Evolutionary conservation across 768 basidiomycete species (phyloP), one percentile per base, ranked within the genome.

Genomic region (Podaxis pistillaris): DNA sequence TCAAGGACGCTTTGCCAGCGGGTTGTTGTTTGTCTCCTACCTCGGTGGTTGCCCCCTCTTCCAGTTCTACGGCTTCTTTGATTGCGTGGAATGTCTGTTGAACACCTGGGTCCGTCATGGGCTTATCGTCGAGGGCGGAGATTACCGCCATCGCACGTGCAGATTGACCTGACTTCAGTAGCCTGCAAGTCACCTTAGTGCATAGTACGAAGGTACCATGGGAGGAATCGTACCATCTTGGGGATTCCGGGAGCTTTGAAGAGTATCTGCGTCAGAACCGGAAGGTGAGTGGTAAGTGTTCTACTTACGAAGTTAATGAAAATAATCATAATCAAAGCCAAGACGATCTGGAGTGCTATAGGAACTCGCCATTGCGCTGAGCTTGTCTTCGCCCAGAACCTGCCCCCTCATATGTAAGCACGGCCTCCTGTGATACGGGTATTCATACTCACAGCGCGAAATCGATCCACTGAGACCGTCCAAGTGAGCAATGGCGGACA

Each of bases 281-380:
- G 19, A 22, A 51, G 30, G 44, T 36, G 38, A 8, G n/a, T 8
- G 13, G 56, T 15, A n/a, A 24, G n/a, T n/a, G 6, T 44, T 22
- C 12, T 57, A 78, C 84, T 63, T 67, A 83, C 84, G 67, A 81
- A 83, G 54, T 73, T 71, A 15, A 84, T 79, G 13, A 78, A 77
- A 62, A 74, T 66, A 50, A 85, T 74, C 81, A 86, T 83, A 41
- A 84, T 70, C 8, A 87, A 57, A 0, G 86, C 83, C 24, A 87
- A 77, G 24, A 83, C 36, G 47, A 85, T 84, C 65, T 88, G 86
- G 19, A 88, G 68, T 1, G 85, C 84, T 17, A 88, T 81, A 3
- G 87, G 86, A 13, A 84, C 82, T 64, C 87, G 75, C 86, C 86
- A 89, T 69, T 86, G 83, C 0, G 81, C 81, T 26, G 83, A 82